phyloP scores from a whole-genome alignment of 2,329 filamentous ascomycete species.

The Metarhizium rileyi region DNA sequence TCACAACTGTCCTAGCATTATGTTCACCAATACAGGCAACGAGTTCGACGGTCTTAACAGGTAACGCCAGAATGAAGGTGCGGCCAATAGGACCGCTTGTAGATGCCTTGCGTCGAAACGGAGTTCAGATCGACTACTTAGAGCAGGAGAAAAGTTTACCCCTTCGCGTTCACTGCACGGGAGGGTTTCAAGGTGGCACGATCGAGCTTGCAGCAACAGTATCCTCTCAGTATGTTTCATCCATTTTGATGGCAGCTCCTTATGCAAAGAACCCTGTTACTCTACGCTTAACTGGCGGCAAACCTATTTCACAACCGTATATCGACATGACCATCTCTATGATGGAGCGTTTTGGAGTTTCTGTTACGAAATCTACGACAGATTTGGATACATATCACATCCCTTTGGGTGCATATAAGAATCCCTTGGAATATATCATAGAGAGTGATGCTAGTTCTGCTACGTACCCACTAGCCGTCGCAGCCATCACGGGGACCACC shows the following conservation, averaged over 20 bases:
- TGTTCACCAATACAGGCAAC: constrained; percentile 56
- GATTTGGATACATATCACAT: constrained; percentile 92
- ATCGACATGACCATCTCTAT: constrained; percentile 99
- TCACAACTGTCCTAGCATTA: constrained; percentile 84
- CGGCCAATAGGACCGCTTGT: constrained; percentile 89
- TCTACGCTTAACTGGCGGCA: constrained; percentile 83
- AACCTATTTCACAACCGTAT: constrained; percentile 92
- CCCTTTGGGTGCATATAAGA: constrained; percentile 72
- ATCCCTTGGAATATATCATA: constrained; percentile 76
- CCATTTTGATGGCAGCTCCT: constrained; percentile 89
- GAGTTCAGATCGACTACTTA: constrained; percentile 77
- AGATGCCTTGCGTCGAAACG: constrained; percentile 78
- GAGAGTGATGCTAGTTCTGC: constrained; percentile 98
- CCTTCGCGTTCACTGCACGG: constrained; percentile 69
- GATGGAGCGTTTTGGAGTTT: constrained; percentile 87
- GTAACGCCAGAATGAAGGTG: constrained; percentile 93
- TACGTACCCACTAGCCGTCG: constrained; percentile 88
- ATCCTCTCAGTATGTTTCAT: constrained; percentile 98
- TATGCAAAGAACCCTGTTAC: constrained; percentile 94
- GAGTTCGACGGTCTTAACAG: constrained; percentile 68
- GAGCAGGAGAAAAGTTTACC: constrained; percentile 78
- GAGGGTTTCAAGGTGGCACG: constrained; percentile 73
- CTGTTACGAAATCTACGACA: constrained; percentile 63
- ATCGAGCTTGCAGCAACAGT: constrained; percentile 92
- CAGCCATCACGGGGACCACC: constrained; percentile 89